Percentiles rank a stretch among this genome's conserved stretches.
These are phyloP conservation scores for Powellomyces hirtus DNA, from an alignment of 192 early-diverging fungal species.

Conservation along the genomic window DNA sequence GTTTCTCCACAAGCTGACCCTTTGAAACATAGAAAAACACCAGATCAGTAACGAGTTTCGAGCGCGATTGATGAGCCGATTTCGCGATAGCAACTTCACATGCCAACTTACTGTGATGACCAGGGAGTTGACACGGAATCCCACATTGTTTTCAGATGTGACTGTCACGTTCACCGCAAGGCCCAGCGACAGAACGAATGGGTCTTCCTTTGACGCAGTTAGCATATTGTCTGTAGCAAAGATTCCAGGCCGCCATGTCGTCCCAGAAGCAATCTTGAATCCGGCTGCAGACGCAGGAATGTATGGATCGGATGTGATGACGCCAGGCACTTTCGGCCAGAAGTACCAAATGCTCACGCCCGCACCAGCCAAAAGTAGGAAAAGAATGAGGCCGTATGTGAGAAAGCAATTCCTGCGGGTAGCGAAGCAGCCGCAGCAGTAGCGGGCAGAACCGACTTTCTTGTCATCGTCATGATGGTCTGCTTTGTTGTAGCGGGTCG, in stretches of 20 bases:
- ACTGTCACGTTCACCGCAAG: slow-evolving; percentile 29
- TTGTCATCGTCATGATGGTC: not conserved
- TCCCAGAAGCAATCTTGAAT: not conserved
- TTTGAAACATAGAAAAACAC: too few species aligned
- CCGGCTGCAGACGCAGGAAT: not conserved
- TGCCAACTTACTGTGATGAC: not conserved
- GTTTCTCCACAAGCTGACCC: too few species aligned
- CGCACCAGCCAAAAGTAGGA: slow-evolving; percentile 18
- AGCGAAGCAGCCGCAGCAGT: slow-evolving; percentile 38
- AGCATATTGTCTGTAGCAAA: not conserved
- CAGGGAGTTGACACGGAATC: slow-evolving; percentile 5
- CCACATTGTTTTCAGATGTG: slow-evolving; percentile 34
- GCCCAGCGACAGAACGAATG: slow-evolving; percentile 1
- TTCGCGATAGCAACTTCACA: not conserved
- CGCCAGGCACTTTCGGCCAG: slow-evolving; percentile 23
- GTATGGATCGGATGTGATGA: slow-evolving; percentile 19
- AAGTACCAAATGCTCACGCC: slow-evolving; percentile 31
- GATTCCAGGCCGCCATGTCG: slow-evolving; percentile 5
- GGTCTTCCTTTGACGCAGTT: not conserved
- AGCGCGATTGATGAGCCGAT: too few species aligned
- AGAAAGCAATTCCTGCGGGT: slow-evolving; percentile 6
- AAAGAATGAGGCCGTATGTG: not conserved
- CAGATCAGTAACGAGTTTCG: too few species aligned
- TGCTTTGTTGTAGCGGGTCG: not conserved
- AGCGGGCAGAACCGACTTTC: slow-evolving; percentile 4